phyloP scores from a whole-genome alignment of 2,329 filamentous ascomycete species.

The Pyrenochaeta sp. region DNA sequence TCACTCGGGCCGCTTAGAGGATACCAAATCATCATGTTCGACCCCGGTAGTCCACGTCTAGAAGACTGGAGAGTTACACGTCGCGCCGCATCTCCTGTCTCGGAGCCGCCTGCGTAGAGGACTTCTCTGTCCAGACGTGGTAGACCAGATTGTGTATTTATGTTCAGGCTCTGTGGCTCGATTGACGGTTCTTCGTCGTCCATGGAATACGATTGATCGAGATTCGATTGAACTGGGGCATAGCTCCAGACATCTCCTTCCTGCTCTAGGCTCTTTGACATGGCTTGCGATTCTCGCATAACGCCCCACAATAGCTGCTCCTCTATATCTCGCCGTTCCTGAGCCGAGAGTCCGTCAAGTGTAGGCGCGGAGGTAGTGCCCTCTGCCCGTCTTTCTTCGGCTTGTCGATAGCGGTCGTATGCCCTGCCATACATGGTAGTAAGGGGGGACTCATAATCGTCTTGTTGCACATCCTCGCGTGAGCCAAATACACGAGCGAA shows the following conservation, averaged over 20 bases:
- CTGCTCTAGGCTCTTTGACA: conserved; percentile 17
- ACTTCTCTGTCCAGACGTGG: background rate
- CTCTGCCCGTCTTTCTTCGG: conserved; percentile 46
- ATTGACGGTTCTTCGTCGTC: too few species aligned
- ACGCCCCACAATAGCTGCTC: conserved; percentile 45
- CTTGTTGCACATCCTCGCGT: conserved; percentile 56
- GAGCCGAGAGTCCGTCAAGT: conserved; percentile 28
- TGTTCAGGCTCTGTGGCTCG: too few species aligned
- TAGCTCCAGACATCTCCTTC: conserved; percentile 35
- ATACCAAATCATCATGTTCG: background rate
- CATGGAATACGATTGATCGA: background rate
- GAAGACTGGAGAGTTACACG: background rate
- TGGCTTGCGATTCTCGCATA: conserved; percentile 34
- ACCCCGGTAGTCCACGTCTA: background rate
- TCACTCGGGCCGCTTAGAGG: too few species aligned
- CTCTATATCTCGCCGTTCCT: conserved; percentile 41
- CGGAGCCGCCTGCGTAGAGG: too few species aligned
- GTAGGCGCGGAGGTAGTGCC: conserved; percentile 30
- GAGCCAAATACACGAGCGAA: conserved; percentile 55
- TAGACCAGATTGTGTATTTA: background rate
- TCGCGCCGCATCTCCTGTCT: too few species aligned
- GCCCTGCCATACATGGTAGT: conserved; percentile 58
- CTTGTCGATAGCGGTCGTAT: conserved; percentile 53
- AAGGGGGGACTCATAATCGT: conserved; percentile 59
- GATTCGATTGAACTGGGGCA: background rate